Conservation (phyloP, 31 red algal genomes). For the Pterothamnion heteromorphum region DNA sequence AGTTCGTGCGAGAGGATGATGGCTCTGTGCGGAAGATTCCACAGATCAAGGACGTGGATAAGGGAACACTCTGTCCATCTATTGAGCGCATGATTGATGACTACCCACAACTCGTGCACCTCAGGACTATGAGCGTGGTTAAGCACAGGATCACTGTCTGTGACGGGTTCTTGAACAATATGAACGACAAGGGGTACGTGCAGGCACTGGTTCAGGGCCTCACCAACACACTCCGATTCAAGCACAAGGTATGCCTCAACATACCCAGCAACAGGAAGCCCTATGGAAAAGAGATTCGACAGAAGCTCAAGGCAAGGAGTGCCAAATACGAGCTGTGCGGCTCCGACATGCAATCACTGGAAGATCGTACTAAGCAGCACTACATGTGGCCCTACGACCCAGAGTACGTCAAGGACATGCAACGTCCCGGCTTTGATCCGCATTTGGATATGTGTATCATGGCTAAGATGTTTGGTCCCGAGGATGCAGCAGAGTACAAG, state of each 20-base stretch:
- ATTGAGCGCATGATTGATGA: background rate
- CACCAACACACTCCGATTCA: background rate
- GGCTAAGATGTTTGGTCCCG: background rate
- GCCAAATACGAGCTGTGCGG: background rate
- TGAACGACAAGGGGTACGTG: background rate
- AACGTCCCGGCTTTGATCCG: background rate
- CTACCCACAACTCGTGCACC: background rate
- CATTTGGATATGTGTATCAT: background rate
- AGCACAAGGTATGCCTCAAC: background rate
- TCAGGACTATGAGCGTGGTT: background rate
- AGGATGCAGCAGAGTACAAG: background rate
- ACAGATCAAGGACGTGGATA: background rate
- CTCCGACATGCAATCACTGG: background rate
- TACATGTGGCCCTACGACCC: background rate
- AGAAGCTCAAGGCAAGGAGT: background rate
- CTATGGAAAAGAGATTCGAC: background rate
- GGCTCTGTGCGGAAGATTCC: background rate
- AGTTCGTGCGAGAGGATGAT: background rate
- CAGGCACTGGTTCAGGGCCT: background rate
- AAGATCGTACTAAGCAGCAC: conserved; percentile 13
- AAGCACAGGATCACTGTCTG: background rate
- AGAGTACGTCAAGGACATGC: background rate
- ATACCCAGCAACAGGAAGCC: background rate
- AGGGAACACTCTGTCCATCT: background rate
- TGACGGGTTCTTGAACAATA: background rate